Evolutionary conservation across 1,284 basidiomycete genomes (phyloP), one percentile per base, ranked within the genome.

Genomic region (Boletus sp.): DNA sequence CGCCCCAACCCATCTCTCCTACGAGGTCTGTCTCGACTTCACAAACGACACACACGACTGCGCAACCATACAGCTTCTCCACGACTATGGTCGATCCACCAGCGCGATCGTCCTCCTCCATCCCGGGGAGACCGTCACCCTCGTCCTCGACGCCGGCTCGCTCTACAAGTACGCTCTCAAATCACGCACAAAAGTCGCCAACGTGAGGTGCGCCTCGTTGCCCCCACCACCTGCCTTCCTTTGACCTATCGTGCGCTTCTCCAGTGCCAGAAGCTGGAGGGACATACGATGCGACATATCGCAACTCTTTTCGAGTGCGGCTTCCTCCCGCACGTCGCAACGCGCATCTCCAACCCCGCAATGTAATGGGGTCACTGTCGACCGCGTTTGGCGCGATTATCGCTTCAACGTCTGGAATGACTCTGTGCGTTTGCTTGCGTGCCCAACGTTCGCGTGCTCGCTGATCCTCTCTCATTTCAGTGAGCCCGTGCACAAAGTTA

Each of bases 81-180:
- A 75, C 35, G 79, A 84, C 65, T 85, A 84, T 55, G 81, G 81
- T 40, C 70, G 75, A 45, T 72, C 72, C 46, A 68, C 75, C 17
- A 75, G 73, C 49, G 72, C 78, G 44, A 72, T 79, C 53, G 72
- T 83, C 41, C 61, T 84, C 16, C 69, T 86, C 30, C 72, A 77
- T 54, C 82, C 83, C 5, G 74, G 77, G 40, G 83, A 86, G 58
- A 76, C 74, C 44, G 68, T 85, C 43, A 79, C 80, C 33, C 72
- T 85, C 52, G 73, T 86, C 51, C 73, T 86, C 50, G 81, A 84
- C 59, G 81, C 84, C 34, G 82, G 84, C 14, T 75, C 77, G 19
- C 68, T 77, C 38, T 86, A 86, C 70, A 76, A 77, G 57, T 85
- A 86, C 62, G 81, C 80, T 34, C 68, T 86, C 50, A 85, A 84